Evolutionary conservation across 495 filamentous ascomycete genomes (phyloP), one percentile per base, ranked within the genome.

Genomic region (Penicillium turbatum): DNA sequence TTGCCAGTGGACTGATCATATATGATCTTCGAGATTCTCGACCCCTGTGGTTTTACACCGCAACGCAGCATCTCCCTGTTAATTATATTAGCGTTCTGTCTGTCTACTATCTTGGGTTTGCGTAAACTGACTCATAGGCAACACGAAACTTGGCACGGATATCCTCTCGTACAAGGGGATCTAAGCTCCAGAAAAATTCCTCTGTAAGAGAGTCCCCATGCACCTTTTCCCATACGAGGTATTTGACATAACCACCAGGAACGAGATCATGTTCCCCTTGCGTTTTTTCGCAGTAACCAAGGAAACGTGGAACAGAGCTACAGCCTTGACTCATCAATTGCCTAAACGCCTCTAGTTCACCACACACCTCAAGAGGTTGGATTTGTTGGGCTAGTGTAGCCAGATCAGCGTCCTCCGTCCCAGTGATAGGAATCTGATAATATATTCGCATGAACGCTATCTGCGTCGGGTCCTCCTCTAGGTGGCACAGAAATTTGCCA

Each of bases 121-220:
- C 30, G 24, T 44, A 24, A 38, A 49, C 59, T 55, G 0, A 59
- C 60, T 60, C 41, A 34, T 16, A 59, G 46, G 48, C 56, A 35
- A 9, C 49, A 29, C 53, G 56, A 11, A 63, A 59, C 13, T 51
- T 38, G 15, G 17, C 11, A 43, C 56, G 60, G 36, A 60, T 63
- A 16, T 54, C 53, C 4, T 54, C 30, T 2, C 56, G 53, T 21
- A 17, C 29, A 26, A 15, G 0, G 26, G 1, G 24, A 54, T 51
- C 56, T 11, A 63, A 56, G 50, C 60, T 30, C 60, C 56, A 63
- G 53, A 59, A 59, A n/a, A 48, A 54, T 40, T 59, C 53, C 46
- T 51, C 40, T 43, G 60, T 54, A 2, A 63, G 45, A 47, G 60
- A 30, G 34, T 56, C 53, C 38, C 52, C 42, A 21, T 52, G 56